phyloP scores from a whole-genome alignment of 1,284 basidiomycete species.

The Testicularia cyperi region DNA sequence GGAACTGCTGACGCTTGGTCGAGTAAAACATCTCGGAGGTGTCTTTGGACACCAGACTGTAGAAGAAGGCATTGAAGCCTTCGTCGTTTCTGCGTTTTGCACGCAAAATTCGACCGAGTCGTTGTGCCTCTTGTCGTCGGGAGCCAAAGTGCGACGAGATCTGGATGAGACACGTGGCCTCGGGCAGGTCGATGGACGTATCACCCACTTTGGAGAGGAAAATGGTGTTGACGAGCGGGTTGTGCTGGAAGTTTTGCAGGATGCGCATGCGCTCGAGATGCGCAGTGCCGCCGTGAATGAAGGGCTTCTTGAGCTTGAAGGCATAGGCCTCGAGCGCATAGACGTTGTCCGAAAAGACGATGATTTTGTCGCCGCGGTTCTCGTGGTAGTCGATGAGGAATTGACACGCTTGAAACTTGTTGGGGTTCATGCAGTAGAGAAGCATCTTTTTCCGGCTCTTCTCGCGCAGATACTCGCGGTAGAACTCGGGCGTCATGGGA shows the following conservation, averaged over 20 bases:
- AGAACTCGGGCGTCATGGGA: conserved; percentile 99
- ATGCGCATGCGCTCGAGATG: conserved; percentile 95
- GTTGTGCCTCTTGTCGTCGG: conserved; percentile 93
- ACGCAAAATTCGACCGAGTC: conserved; percentile 86
- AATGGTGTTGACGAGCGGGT: conserved; percentile 90
- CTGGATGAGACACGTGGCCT: conserved; percentile 98
- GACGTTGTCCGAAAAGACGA: conserved; percentile 98
- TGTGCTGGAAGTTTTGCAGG: conserved; percentile 91
- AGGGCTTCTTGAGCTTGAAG: conserved; percentile 86
- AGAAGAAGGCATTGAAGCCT: conserved; percentile 99
- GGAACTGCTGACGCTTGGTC: conserved; percentile 96
- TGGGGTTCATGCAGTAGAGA: conserved; percentile 99
- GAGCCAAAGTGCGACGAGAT: conserved; percentile 99
- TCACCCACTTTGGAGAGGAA: conserved; percentile 99
- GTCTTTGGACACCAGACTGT: conserved; percentile 96
- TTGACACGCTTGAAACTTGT: conserved; percentile 98
- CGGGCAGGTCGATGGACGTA: conserved; percentile 97
- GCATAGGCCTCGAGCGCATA: conserved; percentile 97
- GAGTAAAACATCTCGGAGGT: conserved; percentile 99
- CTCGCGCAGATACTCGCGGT: conserved; percentile 92
- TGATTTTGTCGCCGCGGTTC: conserved; percentile 96
- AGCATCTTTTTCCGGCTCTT: conserved; percentile 91
- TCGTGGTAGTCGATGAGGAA: conserved; percentile 99
- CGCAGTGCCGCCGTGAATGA: conserved; percentile 94
- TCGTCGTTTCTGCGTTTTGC: conserved; percentile 98